Conservation (phyloP, 2,329 filamentous ascomycete genomes). For the Ophiocordyceps robertsii region DNA sequence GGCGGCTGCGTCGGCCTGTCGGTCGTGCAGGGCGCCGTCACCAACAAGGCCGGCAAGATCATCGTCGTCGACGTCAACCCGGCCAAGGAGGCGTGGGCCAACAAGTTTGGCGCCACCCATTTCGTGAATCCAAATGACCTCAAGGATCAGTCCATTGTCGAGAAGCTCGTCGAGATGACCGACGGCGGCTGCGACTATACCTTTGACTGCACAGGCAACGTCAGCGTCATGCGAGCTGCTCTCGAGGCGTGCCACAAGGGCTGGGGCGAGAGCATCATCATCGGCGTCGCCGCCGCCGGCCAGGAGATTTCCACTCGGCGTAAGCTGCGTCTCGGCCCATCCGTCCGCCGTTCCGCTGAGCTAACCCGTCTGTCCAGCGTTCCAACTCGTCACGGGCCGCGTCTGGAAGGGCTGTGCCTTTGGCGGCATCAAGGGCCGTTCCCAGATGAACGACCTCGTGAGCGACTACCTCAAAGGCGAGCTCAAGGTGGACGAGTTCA, state of each 20-base stretch:
- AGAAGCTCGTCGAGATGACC: conserved; percentile 92
- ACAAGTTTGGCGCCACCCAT: conserved; percentile 91
- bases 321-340: conserved; percentile 35
- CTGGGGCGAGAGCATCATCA: conserved; percentile 96
- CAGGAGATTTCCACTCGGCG: conserved; percentile 91
- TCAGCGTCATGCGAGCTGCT: conserved; percentile 87
- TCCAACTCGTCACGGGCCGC: conserved; percentile 95
- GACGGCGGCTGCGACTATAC: conserved; percentile 98
- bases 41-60: conserved; percentile 67
- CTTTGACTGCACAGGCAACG: conserved; percentile 97
- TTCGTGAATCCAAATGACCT: conserved; percentile 89
- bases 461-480: conserved; percentile 78
- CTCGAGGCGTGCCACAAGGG: conserved; percentile 99
- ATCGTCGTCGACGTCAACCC: conserved; percentile 71
- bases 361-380: conserved; percentile 43
- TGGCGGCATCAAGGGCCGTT: conserved; percentile 93
- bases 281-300: conserved; percentile 89
- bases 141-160: conserved; percentile 67
- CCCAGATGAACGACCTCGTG: conserved; percentile 78
- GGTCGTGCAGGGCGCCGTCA: conserved; percentile 85
- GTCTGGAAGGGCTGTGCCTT: conserved; percentile 98
- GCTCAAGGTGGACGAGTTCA: conserved; percentile 98
- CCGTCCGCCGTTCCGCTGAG: conserved; percentile 1
- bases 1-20: conserved; percentile 92
- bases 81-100: conserved; percentile 77